Evolutionary conservation across 169 alveolate genomes (phyloP).

Genomic region (Plasmodium inui): DNA sequence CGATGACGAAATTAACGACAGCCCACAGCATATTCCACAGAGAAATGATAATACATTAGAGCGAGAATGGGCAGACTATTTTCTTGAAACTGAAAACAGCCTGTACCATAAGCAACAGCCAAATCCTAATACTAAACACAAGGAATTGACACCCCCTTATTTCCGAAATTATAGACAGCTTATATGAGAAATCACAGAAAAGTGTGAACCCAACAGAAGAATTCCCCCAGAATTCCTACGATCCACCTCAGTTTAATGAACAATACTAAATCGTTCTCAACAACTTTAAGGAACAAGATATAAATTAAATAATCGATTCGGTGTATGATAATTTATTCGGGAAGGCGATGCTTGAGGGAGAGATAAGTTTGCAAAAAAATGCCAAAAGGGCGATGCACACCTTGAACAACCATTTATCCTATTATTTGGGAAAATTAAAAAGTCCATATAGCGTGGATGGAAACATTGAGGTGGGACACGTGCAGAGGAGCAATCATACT

Average conservation of each 20-base stretch:
- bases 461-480: neutral
- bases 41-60: too few species aligned
- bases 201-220: neutral
- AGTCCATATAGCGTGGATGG: neutral
- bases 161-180: neutral
- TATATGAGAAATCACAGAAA: neutral
- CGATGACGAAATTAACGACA: too few species aligned
- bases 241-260: neutral
- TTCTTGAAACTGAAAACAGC: too few species aligned
- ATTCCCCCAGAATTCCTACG: neutral
- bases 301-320: slow-evolving; percentile 3
- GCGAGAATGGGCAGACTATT: too few species aligned
- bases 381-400: neutral
- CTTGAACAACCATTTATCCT: neutral
- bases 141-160: neutral
- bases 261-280: neutral
- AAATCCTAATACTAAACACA: neutral
- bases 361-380: neutral
- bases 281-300: neutral
- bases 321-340: neutral
- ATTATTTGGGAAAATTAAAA: slow-evolving; percentile 7
- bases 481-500: neutral
- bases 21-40: too few species aligned
- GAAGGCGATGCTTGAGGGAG: neutral
- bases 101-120: too few species aligned